Evolutionary conservation across 2,329 filamentous ascomycete species (phyloP), one percentile per base, ranked within the genome.

Genomic region (Parastagonospora avenae): DNA sequence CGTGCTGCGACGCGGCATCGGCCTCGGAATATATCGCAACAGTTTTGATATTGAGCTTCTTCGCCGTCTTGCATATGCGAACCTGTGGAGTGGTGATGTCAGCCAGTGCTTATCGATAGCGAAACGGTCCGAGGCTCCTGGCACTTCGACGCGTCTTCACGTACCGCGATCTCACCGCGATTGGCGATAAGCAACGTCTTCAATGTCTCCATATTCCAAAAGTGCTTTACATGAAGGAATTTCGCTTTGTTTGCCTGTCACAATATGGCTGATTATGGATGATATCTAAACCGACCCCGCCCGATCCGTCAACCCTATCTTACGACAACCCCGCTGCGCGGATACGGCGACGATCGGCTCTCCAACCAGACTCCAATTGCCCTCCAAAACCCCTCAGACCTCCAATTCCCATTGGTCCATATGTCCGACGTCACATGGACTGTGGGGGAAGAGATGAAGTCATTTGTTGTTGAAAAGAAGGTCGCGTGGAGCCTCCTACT

Each of bases 11-110:
- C 1, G 79, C 76, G 7, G 79, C 77, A 66, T 86, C 84, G 8
- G 80, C 75, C 31, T 79, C 74, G 0, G 84, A 82, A 57, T 85
- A 85, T n/a, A 87, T 78, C 1, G 83, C 78, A 47, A 86, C 75
- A 0, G 80, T 84, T 40, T 70, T 74, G 49, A 86, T 75, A 10
- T 73, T 73, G 3, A 85, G 69, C 35, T 71, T 72, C 69, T 73
- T 78, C 8, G 79, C 79, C n/a, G 81, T 79, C 62, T 70, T 77
- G 62, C 79, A 77, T 48, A 83, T 79, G 28, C 83, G 77, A 14
- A 74, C 71, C 68, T 75, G 50, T 19, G 42, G 12, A 49, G 33
- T 36, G 19, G 35, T 53, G 50, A 60, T 54, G 60, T 63, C 53
- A 66, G 60, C 62, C 53, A 66, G 30, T 16, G 24, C 15, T 48